Evolutionary conservation across 352 stramenopile species (phyloP), one percentile per base, ranked within the genome.

Genomic region (Thalassiosira mediterranea): DNA sequence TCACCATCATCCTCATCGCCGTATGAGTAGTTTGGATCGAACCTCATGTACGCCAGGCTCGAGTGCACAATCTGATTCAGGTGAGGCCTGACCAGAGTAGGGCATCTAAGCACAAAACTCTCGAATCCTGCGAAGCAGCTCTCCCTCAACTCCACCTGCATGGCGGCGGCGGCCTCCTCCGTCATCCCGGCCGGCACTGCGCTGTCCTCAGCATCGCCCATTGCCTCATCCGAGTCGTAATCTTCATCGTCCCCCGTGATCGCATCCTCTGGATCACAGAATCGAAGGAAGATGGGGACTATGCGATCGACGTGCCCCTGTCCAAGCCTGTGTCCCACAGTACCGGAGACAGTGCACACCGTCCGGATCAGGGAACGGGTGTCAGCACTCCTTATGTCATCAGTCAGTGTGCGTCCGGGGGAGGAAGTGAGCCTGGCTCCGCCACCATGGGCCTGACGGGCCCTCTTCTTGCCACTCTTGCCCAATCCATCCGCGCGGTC

Each of bases 11-110:
- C 94, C 23, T 95, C 95, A 60, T 97, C 93, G 19, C 94, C 96
- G 64, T 99, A 99, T 72, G 95, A 96, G 88, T 99, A 99, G 83
- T 99, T 99, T 0, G 97, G 96, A 75, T 99, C 97, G 81, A 98
- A 99, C 67, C 93, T 96, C 87, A 98, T 97, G 73, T 98, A 99
- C 19, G 90, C 88, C 64, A 91, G 51, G 0, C 80, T 68, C 2
- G 79, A 87, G 47, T 93, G 85, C 52, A 98, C 81, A 63, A 99
- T 98, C 26, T 86, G 81, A 46, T 95, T 86, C 58, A 98, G 90
- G 77, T 98, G 95, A n/a, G 94, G 92, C 49, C 96, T 92, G 61
- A 99, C 96, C 79, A 98, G 96, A 34, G 90, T 92, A 47, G 98
- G 96, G 90, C 97, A 99, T 38, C 96, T 91, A 62, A 97, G 81